Percentiles rank a stretch among this genome's conserved stretches.
Evolutionary conservation across 495 filamentous ascomycete species (phyloP).

Genomic region (Daldinia loculata): DNA sequence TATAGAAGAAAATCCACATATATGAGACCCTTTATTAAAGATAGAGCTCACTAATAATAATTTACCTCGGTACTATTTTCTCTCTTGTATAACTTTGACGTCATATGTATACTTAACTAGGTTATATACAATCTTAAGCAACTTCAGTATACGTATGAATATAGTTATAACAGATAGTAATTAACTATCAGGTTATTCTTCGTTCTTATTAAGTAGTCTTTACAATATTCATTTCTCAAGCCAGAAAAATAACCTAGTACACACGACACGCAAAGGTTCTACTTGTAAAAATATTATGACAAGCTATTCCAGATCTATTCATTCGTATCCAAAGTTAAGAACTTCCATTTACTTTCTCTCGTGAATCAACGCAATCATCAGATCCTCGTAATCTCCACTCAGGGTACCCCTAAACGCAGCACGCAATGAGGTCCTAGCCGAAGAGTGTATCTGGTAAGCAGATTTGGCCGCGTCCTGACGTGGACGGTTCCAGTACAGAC

Average conservation of each 20-base stretch:
- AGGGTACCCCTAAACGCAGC: background rate
- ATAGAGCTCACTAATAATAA: background rate
- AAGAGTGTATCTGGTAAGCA: slow-evolving; percentile 65
- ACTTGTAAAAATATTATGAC: no score
- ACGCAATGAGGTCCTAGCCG: background rate
- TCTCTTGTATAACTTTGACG: background rate
- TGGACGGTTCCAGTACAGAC: slow-evolving; percentile 71
- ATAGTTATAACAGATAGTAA: background rate
- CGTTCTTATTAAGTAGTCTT: no score
- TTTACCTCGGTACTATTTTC: no score
- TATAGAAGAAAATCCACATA: no score
- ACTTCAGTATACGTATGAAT: background rate
- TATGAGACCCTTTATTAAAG: background rate
- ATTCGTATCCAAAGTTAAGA: no score
- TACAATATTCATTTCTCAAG: no score
- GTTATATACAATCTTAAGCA: background rate
- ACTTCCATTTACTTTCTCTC: slow-evolving; percentile 15
- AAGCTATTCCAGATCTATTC: no score
- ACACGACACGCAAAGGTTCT: no score
- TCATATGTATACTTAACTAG: background rate
- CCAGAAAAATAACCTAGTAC: no score
- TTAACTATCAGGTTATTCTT: no score
- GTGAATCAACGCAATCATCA: slow-evolving; percentile 19
- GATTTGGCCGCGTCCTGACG: slow-evolving; percentile 71
- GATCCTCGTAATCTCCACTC: slow-evolving; percentile 19